phyloP scores from a whole-genome alignment of 148 eudicot genomes.

The Vaccinium macrocarpon region DNA sequence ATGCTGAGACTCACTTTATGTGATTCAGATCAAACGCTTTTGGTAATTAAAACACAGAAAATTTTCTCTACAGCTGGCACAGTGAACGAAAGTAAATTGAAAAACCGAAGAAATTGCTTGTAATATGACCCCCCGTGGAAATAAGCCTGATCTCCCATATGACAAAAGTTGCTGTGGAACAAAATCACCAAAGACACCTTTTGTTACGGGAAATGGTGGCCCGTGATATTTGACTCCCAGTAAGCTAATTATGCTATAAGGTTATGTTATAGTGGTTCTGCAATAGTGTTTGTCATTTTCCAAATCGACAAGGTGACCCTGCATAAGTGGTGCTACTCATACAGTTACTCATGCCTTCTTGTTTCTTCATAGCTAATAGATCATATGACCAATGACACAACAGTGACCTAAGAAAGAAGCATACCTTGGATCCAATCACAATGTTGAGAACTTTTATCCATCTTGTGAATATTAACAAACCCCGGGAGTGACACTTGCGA shows the following conservation, averaged over 20 bases:
- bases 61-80: background rate
- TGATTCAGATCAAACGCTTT: background rate
- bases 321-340: background rate
- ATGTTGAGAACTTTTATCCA: constrained; percentile 12
- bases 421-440: constrained; percentile 34
- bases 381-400: background rate
- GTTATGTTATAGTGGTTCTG: background rate
- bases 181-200: background rate
- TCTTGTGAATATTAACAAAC: constrained; percentile 14
- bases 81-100: background rate
- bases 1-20: background rate
- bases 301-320: background rate
- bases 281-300: background rate
- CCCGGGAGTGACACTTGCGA: constrained; percentile 38
- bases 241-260: background rate
- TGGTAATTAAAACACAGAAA: background rate
- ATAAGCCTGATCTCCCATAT: background rate
- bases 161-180: background rate
- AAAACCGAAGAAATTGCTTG: background rate
- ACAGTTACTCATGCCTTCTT: background rate
- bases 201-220: background rate
- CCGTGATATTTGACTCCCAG: background rate
- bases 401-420: background rate
- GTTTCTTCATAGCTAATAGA: background rate
- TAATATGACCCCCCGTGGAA: background rate